These are phyloP conservation scores for Alternaria angustiovoidea DNA, from an alignment of 2,329 filamentous ascomycete species.

Conservation along the genomic window DNA sequence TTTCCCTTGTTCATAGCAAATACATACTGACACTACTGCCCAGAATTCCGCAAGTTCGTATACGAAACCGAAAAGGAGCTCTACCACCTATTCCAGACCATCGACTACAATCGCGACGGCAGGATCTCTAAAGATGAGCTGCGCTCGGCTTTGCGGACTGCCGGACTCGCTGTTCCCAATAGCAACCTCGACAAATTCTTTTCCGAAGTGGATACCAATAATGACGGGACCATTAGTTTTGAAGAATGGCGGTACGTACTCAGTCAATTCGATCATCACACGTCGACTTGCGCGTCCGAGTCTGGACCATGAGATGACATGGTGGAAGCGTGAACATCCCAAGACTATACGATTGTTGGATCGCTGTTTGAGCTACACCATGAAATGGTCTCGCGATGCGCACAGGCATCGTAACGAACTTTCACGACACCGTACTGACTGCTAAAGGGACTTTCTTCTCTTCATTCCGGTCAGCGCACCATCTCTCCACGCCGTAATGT, in stretches of 20 bases:
- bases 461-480: constrained; percentile 79
- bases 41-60: constrained; percentile 91
- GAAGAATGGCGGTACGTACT: constrained; percentile 89
- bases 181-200: constrained; percentile 87
- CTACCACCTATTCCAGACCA: constrained; percentile 79
- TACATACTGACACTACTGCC: constrained; percentile 23
- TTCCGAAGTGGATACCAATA: constrained; percentile 84
- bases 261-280: not conserved
- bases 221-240: constrained; percentile 86
- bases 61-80: constrained; percentile 86
- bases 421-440: constrained; percentile 22
- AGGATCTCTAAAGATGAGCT: constrained; percentile 88
- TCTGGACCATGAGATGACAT: not conserved
- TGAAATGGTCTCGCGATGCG: not conserved
- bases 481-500: constrained; percentile 81
- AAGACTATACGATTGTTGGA: not conserved
- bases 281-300: too few species aligned
- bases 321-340: not conserved
- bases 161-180: constrained; percentile 79
- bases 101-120: constrained; percentile 86
- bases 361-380: not conserved
- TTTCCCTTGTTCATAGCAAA: not conserved
- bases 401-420: not conserved
- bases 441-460: constrained; percentile 79
- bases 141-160: constrained; percentile 75